Conservation (phyloP, 352 stramenopile species). For the Phytophthora sp. region DNA sequence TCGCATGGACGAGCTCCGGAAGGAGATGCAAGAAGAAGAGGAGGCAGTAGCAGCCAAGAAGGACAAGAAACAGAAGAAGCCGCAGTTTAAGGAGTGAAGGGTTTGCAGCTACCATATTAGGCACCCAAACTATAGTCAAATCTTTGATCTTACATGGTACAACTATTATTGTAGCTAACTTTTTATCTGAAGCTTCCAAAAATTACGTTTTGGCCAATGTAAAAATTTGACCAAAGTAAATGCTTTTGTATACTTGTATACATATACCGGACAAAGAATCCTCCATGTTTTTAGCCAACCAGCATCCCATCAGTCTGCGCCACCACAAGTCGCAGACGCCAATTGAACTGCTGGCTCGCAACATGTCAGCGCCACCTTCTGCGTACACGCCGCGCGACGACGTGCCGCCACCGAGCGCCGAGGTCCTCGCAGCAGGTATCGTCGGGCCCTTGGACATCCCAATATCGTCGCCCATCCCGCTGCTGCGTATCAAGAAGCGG, state of each 20-base stretch:
- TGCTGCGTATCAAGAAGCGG: conserved; percentile 8
- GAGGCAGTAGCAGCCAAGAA: conserved; percentile 18
- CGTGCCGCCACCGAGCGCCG: not conserved
- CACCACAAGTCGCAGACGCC: conserved; percentile 27
- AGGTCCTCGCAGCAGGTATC: conserved; percentile 7
- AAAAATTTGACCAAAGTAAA: too few species aligned
- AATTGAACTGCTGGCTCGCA: conserved; percentile 20
- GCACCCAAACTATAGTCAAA: conserved; percentile 3
- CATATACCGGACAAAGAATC: too few species aligned
- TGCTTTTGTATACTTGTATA: too few species aligned
- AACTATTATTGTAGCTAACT: too few species aligned
- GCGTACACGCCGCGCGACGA: conserved; percentile 2
- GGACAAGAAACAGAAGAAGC: conserved; percentile 5
- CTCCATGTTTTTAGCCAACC: conserved; percentile 10
- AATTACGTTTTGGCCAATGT: too few species aligned
- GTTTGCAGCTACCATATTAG: not conserved
- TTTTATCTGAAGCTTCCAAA: too few species aligned
- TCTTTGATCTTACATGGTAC: too few species aligned
- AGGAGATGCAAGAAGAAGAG: conserved; percentile 38
- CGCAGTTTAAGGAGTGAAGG: not conserved
- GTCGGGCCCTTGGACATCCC: conserved; percentile 24
- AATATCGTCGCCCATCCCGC: conserved; percentile 7
- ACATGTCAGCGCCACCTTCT: not conserved
- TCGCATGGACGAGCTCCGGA: conserved; percentile 73
- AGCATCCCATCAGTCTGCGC: not conserved